A percentile compares a stretch with the other conserved stretches of the same genome.
Conservation (phyloP, 2,329 filamentous ascomycete genomes). For the Microsporum ferrugineum region DNA sequence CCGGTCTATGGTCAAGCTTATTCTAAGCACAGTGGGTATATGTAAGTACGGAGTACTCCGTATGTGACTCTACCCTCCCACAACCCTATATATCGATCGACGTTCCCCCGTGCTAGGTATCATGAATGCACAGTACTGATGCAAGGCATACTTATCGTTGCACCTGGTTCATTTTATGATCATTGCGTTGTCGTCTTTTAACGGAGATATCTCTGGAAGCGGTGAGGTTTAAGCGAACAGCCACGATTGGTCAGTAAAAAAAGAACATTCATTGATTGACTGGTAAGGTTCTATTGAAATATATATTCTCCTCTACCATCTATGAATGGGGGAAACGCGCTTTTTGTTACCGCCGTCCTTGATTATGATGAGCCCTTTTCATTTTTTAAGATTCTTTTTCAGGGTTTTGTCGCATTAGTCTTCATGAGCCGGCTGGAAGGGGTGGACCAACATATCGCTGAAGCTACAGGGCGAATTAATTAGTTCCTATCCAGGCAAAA, state of each 20-base stretch:
- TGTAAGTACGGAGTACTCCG: neutral
- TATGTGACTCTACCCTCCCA: neutral
- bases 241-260: neutral
- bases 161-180: neutral
- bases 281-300: neutral
- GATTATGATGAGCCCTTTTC: neutral
- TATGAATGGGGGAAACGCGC: neutral
- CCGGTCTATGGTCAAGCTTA: neutral
- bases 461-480: conserved; percentile 26
- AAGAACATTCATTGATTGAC: neutral
- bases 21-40: neutral
- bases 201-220: neutral
- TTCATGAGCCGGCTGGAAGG: conserved; percentile 37
- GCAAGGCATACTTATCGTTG: neutral
- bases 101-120: neutral
- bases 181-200: neutral
- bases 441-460: conserved; percentile 40
- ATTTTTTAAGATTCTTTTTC: neutral
- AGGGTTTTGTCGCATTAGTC: neutral
- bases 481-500: neutral
- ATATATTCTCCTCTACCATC: neutral
- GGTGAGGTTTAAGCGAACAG: neutral
- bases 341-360: neutral
- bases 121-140: neutral
- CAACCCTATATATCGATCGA: neutral